Percentiles rank a stretch among this genome's conserved stretches.
phyloP scores from a whole-genome alignment of 2,329 filamentous ascomycete species.

The Beauveria varroae region DNA sequence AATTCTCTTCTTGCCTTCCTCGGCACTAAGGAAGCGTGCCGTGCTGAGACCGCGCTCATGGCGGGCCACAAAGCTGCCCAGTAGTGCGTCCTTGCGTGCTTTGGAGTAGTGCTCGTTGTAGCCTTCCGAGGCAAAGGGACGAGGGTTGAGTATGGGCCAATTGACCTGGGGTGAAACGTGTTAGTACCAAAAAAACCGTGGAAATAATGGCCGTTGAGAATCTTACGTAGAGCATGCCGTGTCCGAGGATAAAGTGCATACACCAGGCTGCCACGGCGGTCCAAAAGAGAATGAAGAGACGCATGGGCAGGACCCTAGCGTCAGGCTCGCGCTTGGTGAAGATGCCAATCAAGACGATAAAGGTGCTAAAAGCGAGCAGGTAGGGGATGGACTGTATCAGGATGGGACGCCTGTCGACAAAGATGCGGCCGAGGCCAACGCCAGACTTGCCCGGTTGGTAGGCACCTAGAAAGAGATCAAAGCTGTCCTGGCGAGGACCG shows the following conservation, averaged over 20 bases:
- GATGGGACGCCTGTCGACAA: slow-evolving; percentile 76
- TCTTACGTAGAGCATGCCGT: slow-evolving; percentile 93
- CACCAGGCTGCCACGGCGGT: slow-evolving; percentile 62
- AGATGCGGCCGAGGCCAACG: slow-evolving; percentile 65
- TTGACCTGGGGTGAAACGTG: slow-evolving; percentile 61
- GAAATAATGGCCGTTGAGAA: not conserved
- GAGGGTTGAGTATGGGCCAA: slow-evolving; percentile 93
- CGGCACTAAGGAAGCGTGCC: slow-evolving; percentile 72
- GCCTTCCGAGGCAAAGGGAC: slow-evolving; percentile 77
- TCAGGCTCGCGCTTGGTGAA: slow-evolving; percentile 67
- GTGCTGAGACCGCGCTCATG: slow-evolving; percentile 83
- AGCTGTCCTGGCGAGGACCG: slow-evolving; percentile 89
- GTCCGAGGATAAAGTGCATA: slow-evolving; percentile 67
- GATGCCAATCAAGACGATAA: slow-evolving; percentile 69
- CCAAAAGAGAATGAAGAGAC: slow-evolving; percentile 77
- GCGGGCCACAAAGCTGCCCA: slow-evolving; percentile 60
- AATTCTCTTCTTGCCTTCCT: slow-evolving; percentile 98
- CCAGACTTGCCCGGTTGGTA: slow-evolving; percentile 70
- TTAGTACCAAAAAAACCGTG: slow-evolving; percentile 15
- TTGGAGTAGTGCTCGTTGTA: slow-evolving; percentile 80
- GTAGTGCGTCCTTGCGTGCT: slow-evolving; percentile 72
- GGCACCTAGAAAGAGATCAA: slow-evolving; percentile 84
- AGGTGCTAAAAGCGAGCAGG: slow-evolving; percentile 74
- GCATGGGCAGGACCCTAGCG: slow-evolving; percentile 69
- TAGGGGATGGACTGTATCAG: slow-evolving; percentile 93